Percentiles rank a stretch among this genome's conserved stretches.
Conservation (phyloP, 108 stramenopile species). For the Nitzschia inconspicua region DNA sequence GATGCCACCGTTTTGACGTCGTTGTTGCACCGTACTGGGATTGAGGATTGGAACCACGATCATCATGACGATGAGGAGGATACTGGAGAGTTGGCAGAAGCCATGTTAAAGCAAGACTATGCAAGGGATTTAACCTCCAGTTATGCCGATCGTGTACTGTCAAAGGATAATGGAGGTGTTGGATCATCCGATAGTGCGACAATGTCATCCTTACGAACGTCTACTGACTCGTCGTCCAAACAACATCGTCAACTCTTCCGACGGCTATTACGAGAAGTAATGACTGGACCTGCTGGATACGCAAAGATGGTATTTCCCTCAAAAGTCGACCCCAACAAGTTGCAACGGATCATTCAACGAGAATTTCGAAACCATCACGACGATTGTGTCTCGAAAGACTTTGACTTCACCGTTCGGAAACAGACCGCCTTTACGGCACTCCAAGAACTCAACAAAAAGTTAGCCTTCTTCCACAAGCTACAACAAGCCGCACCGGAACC, state of each 20-base stretch:
- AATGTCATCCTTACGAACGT: background rate
- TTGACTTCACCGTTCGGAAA: constrained; percentile 38
- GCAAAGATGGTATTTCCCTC: constrained; percentile 34
- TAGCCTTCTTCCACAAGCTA: constrained; percentile 49
- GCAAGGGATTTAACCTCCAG: constrained; percentile 21
- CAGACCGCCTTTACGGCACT: constrained; percentile 70
- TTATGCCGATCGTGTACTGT: constrained; percentile 2
- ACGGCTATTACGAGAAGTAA: constrained; percentile 56
- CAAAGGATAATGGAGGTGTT: background rate
- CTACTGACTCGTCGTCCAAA: background rate
- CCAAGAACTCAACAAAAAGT: constrained; percentile 69
- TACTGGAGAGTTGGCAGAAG: background rate
- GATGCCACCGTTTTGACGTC: constrained; percentile 39
- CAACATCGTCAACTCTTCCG: constrained; percentile 52
- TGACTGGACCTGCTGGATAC: constrained; percentile 28
- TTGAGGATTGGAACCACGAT: constrained; percentile 31
- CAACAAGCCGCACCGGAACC: constrained; percentile 8
- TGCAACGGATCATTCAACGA: constrained; percentile 55
- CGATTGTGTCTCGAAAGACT: constrained; percentile 25
- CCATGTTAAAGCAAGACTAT: background rate
- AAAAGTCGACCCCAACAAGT: constrained; percentile 21
- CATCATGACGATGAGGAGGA: background rate
- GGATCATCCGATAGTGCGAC: background rate
- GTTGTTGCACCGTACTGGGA: constrained; percentile 60
- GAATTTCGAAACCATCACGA: constrained; percentile 55